Conservation (phyloP, 805 yeast genomes). For the Kazachstania kunashirensis region DNA sequence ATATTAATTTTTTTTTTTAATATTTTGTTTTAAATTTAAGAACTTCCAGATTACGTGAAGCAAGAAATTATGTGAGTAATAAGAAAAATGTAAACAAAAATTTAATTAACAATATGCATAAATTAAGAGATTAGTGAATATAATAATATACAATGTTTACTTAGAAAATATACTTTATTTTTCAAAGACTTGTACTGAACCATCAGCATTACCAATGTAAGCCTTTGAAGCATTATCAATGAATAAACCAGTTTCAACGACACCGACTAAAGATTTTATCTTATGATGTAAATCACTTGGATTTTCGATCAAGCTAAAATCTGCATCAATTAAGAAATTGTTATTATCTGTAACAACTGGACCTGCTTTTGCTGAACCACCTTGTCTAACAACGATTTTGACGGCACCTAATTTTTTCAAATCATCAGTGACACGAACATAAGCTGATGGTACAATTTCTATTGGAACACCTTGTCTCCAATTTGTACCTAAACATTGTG, state of each 20-base stretch:
- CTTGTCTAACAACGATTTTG: constrained; percentile 66
- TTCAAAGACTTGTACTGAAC: constrained; percentile 37
- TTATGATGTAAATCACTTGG: constrained; percentile 46
- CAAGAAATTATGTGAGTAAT: no score
- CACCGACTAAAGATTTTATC: constrained; percentile 77
- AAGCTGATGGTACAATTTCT: constrained; percentile 86
- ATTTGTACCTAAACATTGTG: constrained; percentile 52
- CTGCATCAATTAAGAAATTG: constrained; percentile 86
- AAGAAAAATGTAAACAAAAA: no score
- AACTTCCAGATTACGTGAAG: no score
- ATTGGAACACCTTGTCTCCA: constrained; percentile 94
- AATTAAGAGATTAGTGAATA: no score
- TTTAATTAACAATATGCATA: no score
- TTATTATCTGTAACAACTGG: constrained; percentile 95
- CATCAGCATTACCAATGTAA: constrained; percentile 82
- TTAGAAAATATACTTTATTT: no score
- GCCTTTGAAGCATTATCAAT: constrained; percentile 60
- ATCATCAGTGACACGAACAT: constrained; percentile 62
- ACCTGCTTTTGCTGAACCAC: constrained; percentile 90
- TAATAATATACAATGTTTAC: no score
- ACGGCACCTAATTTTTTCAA: constrained; percentile 41
- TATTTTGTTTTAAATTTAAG: no score
- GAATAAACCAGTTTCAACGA: constrained; percentile 92
- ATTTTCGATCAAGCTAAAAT: constrained; percentile 64
- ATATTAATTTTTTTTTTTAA: not conserved